Evolutionary conservation across 2,329 filamentous ascomycete species (phyloP), one percentile per base, ranked within the genome.

Genomic region (Colletotrichum zoysiae): DNA sequence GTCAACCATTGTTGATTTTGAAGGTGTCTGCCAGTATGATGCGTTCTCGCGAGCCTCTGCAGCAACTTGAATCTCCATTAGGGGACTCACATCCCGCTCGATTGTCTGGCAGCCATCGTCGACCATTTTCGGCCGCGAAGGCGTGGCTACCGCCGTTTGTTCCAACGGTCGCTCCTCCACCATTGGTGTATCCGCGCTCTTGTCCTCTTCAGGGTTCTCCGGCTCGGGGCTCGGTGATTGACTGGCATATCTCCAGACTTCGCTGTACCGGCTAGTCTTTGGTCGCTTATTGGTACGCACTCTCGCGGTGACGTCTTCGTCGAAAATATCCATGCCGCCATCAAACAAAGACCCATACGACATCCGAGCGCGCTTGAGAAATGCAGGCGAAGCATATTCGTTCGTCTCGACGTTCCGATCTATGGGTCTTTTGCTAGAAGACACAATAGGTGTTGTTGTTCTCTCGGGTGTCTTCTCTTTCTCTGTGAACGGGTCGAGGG

Each of bases 321-420:
- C 91, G 18, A 95, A 91, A 4, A 90, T 88, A 76, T 95, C 91
- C 74, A 90, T 87, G 1, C 86, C 86, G 5, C 86, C 86, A 74
- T 92, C 89, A 62, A 92, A 89, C 0, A 92, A 81, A 0, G 90
- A 89, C 1, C 91, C 91, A 67, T 92, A 92, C 0, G 92, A 95
- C 5, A 92, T 83, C 67, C 92, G 86, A 18, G 89, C 87, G 65
- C 92, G 87, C 79, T 93, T 95, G 26, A 94, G 82, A 75, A 97
- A 97, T 0, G 93, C 93, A 0, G 95, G 95, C 3, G 94, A 97
- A 5, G 88, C 85, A 83, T 90, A 96, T 75, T 92, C 88, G 23
- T 85, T 82, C 56, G 83, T 76, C 11, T 83, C 83, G 57, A 83
- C 75, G 2, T 77, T 77, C 26, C 80, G 73, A 7, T 83, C 77